Percentiles rank a stretch among this genome's conserved stretches.
These are phyloP conservation scores for Neurospora sublineolata DNA, from an alignment of 495 filamentous ascomycete genomes.

Conservation along the genomic window DNA sequence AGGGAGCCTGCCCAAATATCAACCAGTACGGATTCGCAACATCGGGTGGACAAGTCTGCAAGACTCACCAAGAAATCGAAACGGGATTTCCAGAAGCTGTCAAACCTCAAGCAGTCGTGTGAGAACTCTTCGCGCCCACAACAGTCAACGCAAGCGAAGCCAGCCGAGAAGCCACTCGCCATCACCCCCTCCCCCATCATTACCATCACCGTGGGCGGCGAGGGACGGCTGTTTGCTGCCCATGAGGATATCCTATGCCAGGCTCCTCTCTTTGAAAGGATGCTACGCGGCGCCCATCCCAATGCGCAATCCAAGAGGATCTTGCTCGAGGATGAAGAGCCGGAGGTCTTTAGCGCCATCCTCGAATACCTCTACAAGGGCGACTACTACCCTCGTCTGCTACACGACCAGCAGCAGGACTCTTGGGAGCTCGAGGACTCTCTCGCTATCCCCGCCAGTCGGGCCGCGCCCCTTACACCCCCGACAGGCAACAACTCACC, in stretches of 20 bases:
- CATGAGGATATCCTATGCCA: constrained; percentile 77
- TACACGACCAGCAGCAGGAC: constrained; percentile 55
- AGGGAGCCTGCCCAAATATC: constrained; percentile 15
- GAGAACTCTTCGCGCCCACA: constrained; percentile 18
- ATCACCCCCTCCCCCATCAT: constrained; percentile 57
- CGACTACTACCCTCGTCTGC: constrained; percentile 75
- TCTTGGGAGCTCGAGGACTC: constrained; percentile 63
- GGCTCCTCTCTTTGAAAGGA: constrained; percentile 66
- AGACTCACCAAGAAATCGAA: constrained; percentile 61
- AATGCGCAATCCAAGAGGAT: constrained; percentile 54
- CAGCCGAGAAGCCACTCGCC: constrained; percentile 28
- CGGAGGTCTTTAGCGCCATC: constrained; percentile 80
- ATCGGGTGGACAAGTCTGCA: constrained; percentile 68
- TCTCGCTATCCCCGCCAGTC: constrained; percentile 14
- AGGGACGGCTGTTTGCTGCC: constrained; percentile 79
- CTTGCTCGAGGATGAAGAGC: constrained; percentile 71
- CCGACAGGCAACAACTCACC: constrained; percentile 27
- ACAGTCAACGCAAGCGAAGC: constrained; percentile 31
- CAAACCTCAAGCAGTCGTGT: constrained; percentile 54
- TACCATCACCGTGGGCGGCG: constrained; percentile 67
- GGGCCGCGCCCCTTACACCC: constrained; percentile 22
- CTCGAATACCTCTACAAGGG: constrained; percentile 92
- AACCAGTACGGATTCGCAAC: constrained; percentile 24
- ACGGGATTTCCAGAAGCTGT: constrained; percentile 57
- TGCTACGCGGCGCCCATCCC: constrained; percentile 51